Base-by-base conservation (phyloP, 345 rosid species). In the Euphorbia lathyris region DNA sequence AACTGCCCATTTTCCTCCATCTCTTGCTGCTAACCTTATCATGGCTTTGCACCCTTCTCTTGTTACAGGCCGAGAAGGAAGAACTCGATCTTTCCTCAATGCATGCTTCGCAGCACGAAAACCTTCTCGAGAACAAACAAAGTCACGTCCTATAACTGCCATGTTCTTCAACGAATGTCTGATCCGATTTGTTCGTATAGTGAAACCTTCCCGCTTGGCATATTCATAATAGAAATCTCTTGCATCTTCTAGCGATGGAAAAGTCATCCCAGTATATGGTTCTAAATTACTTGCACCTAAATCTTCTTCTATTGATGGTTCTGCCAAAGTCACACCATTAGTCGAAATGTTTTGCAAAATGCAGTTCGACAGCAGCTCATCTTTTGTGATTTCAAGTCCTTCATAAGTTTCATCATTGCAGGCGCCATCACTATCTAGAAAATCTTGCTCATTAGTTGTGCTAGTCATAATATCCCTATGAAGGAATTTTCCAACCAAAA, bases 31-130 rank as follows among this genome's bases (percentile, higher is more conserved):
- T 63, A 78, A 59, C 72, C 82, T 81, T 69, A 81, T 81, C 85
- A 78, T 78, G 7, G 85, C 80, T 67, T 73, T 81, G 71, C 85
- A 81, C n/a, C 85, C 82, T 78, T 82, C 85, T 73, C 85, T 81
- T 0, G 82, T 78, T 66, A 75, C 30, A 27, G 82, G 85, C 40
- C 82, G 47, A 5, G 80, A 82, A 58, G 85, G 85, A 76, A 82
- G 85, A 64, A 76, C 76, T 68, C 85, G 70, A 68, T 78, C 85
- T 63, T 82, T 73, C 56, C 78, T 73, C 34, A 70, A 59, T 5
- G 74, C 57, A 42, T 78, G 82, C 74, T 82, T 78, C 10, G 72
- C 72, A 20, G 82, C 68, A 48, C 82, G 80, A 57, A 78, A 78
- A 70, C 82, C 82, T 73, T 82, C 82, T 59, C 76, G 58, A 26